These are phyloP conservation scores for Lachnum nothofagi DNA, from an alignment of 2,329 filamentous ascomycete genomes.

Conservation along the genomic window DNA sequence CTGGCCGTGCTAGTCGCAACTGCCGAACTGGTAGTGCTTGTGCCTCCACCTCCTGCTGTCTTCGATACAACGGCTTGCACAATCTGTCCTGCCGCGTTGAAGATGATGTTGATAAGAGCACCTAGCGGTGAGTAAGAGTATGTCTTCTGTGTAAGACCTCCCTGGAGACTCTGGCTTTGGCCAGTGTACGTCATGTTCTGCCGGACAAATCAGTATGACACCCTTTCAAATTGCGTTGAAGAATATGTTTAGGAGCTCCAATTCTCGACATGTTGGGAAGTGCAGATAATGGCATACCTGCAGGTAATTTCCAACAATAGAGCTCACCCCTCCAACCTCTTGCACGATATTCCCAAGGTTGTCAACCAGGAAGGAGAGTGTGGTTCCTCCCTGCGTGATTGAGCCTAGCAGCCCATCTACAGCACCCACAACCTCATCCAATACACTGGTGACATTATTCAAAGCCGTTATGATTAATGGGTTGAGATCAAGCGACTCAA, in stretches of 20 bases:
- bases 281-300: background rate
- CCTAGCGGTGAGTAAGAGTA: slow-evolving; percentile 47
- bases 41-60: slow-evolving; percentile 1
- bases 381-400: slow-evolving; percentile 51
- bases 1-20: slow-evolving; percentile 3
- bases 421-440: slow-evolving; percentile 50
- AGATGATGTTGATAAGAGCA: slow-evolving; percentile 50
- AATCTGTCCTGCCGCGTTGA: slow-evolving; percentile 50
- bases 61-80: slow-evolving; percentile 43
- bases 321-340: slow-evolving; percentile 47
- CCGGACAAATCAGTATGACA: slow-evolving; percentile 17
- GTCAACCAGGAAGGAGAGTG: slow-evolving; percentile 52
- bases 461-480: slow-evolving; percentile 53
- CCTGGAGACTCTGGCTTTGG: slow-evolving; percentile 27
- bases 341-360: slow-evolving; percentile 61
- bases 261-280: too few relatives aligned
- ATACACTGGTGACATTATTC: slow-evolving; percentile 48
- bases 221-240: too few relatives aligned
- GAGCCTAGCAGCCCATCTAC: slow-evolving; percentile 56
- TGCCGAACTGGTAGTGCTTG: slow-evolving; percentile 1
- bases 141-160: slow-evolving; percentile 44
- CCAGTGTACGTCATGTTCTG: slow-evolving; percentile 53
- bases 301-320: slow-evolving; percentile 49
- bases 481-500: slow-evolving; percentile 55
- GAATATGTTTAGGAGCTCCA: too few relatives aligned